Base-by-base conservation (phyloP, 305 asterid species). In the Striga hermonthica region DNA sequence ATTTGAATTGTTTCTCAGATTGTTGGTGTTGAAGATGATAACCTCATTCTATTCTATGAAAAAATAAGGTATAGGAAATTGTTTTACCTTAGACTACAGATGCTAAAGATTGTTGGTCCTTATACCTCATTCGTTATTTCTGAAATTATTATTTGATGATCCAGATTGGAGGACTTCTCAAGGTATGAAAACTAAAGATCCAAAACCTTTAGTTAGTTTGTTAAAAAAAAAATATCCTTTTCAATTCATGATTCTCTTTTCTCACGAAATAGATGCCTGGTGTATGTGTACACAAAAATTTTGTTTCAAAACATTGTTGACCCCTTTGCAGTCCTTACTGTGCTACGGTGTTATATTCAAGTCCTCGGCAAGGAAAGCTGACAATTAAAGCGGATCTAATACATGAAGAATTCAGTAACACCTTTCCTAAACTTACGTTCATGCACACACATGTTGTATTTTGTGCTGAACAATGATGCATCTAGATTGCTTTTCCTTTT, bases 81-180 rank as follows among this genome's bases (percentile, higher is more conserved):
- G 62, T 40, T 79, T 64, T 34, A 50, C 70, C 56, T 67, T 78
- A 11, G 28, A 58, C 11, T 58, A 49, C 65, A 38, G 12, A 53
- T 65, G 40, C 36, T 11, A 60, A 61, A 36, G 37, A 54, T 65
- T 52, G 50, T 62, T 37, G 65, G 64, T 58, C 54, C 65, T 3
- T 60, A 57, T 63, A 31, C 47, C 54, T 11, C 44, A 57, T 39
- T 62, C 44, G 7, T 64, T 14, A 52, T 53, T 65, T 62, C 74
- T 72, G 37, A 65, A 65, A 44, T 62, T 40, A 44, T 75, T 69
- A 60, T 57, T 45, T 71, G 50, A 68, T 72, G 74, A 67, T 78
- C 78, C 94, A 93, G 97, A 75, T 82, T 93, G 84, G 92, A 90
- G 73, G 95, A 88, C 56, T 90, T 93, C 73, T 81, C 86, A 56